Evolutionary conservation across 1,139 yeast genomes (phyloP).

Genomic region (Suzukiozyma palmioleophila): DNA sequence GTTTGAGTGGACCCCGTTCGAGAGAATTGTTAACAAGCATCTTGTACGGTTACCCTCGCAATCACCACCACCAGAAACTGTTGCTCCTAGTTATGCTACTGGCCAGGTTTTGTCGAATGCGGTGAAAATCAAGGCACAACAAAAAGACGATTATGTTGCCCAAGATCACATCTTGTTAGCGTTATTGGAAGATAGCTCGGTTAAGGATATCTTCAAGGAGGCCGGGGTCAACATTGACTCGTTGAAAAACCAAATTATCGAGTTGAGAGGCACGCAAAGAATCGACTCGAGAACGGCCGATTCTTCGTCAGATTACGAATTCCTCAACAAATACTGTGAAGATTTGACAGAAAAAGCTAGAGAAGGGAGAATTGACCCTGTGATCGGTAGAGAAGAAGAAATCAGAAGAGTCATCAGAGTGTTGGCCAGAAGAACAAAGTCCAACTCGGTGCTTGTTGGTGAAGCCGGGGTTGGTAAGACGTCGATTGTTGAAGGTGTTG

Average conservation of each 20-base stretch:
- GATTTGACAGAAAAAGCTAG: slow-evolving; percentile 93
- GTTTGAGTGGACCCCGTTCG: slow-evolving; percentile 80
- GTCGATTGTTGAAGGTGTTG: slow-evolving; percentile 96
- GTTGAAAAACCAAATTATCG: slow-evolving; percentile 74
- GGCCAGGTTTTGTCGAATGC: slow-evolving; percentile 69
- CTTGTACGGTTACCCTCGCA: slow-evolving; percentile 85
- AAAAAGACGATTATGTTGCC: slow-evolving; percentile 87
- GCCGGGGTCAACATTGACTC: slow-evolving; percentile 65
- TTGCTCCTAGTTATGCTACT: slow-evolving; percentile 65
- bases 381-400: slow-evolving; percentile 98
- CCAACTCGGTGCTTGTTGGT: slow-evolving; percentile 94
- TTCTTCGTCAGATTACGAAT: slow-evolving; percentile 79
- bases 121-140: slow-evolving; percentile 72
- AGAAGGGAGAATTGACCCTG: slow-evolving; percentile 94
- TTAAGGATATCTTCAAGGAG: slow-evolving; percentile 73
- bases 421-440: slow-evolving; percentile 90
- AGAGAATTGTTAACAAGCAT: slow-evolving; percentile 73
- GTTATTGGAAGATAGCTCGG: slow-evolving; percentile 68
- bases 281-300: slow-evolving; percentile 95
- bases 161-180: slow-evolving; percentile 93
- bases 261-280: slow-evolving; percentile 84
- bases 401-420: slow-evolving; percentile 93
- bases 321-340: slow-evolving; percentile 81
- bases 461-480: slow-evolving; percentile 99
- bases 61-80: slow-evolving; percentile 77